Evolutionary conservation across 2,329 filamentous ascomycete species (phyloP).

Genomic region (Phaeoacremonium minimum): DNA sequence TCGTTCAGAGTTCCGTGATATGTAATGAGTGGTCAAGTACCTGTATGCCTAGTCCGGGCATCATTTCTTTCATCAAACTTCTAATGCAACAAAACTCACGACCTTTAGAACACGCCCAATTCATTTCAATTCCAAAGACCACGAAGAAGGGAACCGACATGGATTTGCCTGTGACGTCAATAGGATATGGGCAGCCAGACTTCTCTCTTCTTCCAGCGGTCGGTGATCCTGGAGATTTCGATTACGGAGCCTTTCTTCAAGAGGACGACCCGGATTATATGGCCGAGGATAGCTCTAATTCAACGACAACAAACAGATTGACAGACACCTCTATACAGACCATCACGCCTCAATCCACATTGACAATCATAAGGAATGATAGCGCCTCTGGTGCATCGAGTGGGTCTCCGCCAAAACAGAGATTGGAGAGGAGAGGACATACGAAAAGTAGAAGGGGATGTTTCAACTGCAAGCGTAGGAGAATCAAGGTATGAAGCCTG

Average conservation of each 20-base stretch:
- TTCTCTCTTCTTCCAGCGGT: slow-evolving; percentile 20
- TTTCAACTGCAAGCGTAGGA: slow-evolving; percentile 62
- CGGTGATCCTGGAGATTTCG: slow-evolving; percentile 26
- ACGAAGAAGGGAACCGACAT: too few relatives aligned
- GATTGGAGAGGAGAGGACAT: slow-evolving; percentile 54
- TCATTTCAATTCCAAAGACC: too few relatives aligned
- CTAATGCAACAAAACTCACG: too few relatives aligned
- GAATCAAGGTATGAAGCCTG: slow-evolving; percentile 51
- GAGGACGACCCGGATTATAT: slow-evolving; percentile 17
- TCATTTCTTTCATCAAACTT: too few relatives aligned
- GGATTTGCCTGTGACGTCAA: too few relatives aligned
- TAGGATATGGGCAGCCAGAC: too few relatives aligned
- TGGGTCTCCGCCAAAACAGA: slow-evolving; percentile 21
- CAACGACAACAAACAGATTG: slow-evolving; percentile 22
- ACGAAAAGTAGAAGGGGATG: slow-evolving; percentile 63
- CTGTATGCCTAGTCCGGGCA: too few relatives aligned
- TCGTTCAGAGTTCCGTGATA: too few relatives aligned
- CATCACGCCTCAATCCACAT: not conserved
- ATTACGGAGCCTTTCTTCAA: slow-evolving; percentile 33
- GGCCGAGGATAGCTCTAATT: slow-evolving; percentile 18
- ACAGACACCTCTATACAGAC: slow-evolving; percentile 1
- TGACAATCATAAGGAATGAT: slow-evolving; percentile 8
- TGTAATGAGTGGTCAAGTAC: too few relatives aligned
- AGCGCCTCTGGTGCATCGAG: not conserved
- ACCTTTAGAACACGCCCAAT: too few relatives aligned